These are phyloP conservation scores for Pythium periplocum DNA, from an alignment of 352 stramenopile species.

Conservation along the genomic window DNA sequence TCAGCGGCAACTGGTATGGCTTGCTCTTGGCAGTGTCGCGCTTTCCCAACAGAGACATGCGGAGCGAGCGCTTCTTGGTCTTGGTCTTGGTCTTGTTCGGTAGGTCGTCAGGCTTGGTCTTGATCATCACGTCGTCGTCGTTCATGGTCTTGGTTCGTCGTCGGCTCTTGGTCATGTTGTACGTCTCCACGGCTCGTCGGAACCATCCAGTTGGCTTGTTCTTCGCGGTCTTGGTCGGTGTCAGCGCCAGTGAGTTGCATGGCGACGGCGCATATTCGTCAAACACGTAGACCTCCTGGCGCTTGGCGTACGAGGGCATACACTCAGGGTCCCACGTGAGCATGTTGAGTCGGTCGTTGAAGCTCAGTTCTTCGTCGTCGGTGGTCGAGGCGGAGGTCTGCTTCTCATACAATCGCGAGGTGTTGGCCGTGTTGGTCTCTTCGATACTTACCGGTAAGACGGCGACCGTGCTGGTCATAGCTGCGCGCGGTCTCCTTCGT, in stretches of 20 bases:
- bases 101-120: background rate
- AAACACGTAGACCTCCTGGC: constrained; percentile 21
- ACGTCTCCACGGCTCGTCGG: constrained; percentile 16
- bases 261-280: constrained; percentile 23
- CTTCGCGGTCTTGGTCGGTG: constrained; percentile 1
- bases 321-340: constrained; percentile 29
- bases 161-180: constrained; percentile 19
- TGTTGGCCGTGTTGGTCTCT: constrained; percentile 10
- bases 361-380: constrained; percentile 18
- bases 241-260: constrained; percentile 2
- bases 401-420: constrained; percentile 4
- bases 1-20: constrained; percentile 21
- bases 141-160: constrained; percentile 8
- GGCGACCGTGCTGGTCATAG: constrained; percentile 16
- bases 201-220: constrained; percentile 16
- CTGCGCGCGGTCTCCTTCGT: background rate
- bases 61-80: constrained; percentile 18
- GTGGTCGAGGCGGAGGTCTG: too few relatives aligned
- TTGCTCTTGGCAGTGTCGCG: constrained; percentile 14
- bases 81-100: constrained; percentile 6
- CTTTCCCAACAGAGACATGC: constrained; percentile 14
- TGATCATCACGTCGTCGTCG: constrained; percentile 3
- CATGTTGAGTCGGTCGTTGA: constrained; percentile 33
- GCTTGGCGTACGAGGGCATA: constrained; percentile 20
- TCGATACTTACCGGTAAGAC: constrained; percentile 23